These are phyloP conservation scores for Chiua virens DNA, from an alignment of 768 basidiomycete genomes.

Conservation along the genomic window DNA sequence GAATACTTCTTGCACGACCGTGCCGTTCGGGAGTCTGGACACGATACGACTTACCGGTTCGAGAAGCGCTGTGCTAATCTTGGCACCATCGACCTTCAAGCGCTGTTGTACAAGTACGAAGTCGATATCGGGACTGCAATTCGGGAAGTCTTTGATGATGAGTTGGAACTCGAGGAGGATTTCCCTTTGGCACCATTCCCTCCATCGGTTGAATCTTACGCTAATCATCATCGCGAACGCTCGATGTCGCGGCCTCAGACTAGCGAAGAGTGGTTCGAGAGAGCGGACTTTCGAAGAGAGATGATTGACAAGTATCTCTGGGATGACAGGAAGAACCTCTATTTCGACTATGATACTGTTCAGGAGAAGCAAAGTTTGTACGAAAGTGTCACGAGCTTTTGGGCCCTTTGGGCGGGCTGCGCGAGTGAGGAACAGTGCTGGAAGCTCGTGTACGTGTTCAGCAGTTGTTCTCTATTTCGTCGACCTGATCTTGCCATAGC, in stretches of 20 bases:
- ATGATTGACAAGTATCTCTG: constrained; percentile 93
- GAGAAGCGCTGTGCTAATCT: constrained; percentile 98
- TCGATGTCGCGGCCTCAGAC: constrained; percentile 62
- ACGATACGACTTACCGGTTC: constrained; percentile 95
- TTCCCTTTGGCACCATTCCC: constrained; percentile 93
- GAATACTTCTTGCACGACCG: constrained; percentile 98
- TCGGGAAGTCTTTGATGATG: constrained; percentile 90
- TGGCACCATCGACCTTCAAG: constrained; percentile 93
- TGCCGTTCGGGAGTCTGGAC: constrained; percentile 93
- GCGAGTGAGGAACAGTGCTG: constrained; percentile 95
- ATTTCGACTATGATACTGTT: constrained; percentile 95
- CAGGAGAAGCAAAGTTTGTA: constrained; percentile 90
- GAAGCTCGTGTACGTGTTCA: constrained; percentile 78
- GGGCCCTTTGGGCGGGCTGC: constrained; percentile 97
- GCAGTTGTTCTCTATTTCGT: neutral
- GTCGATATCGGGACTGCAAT: constrained; percentile 98
- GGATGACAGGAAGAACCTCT: constrained; percentile 93
- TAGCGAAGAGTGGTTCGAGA: constrained; percentile 90
- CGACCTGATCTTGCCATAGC: constrained; percentile 41
- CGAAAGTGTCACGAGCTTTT: constrained; percentile 95
- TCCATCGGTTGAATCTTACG: constrained; percentile 69
- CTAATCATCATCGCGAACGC: constrained; percentile 56
- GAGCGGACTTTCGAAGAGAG: constrained; percentile 79
- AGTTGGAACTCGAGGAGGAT: constrained; percentile 89
- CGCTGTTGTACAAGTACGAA: constrained; percentile 97